A percentile compares a stretch with the other conserved stretches of the same genome.
phyloP scores from a whole-genome alignment of 495 filamentous ascomycete genomes.

The Podospora australis region DNA sequence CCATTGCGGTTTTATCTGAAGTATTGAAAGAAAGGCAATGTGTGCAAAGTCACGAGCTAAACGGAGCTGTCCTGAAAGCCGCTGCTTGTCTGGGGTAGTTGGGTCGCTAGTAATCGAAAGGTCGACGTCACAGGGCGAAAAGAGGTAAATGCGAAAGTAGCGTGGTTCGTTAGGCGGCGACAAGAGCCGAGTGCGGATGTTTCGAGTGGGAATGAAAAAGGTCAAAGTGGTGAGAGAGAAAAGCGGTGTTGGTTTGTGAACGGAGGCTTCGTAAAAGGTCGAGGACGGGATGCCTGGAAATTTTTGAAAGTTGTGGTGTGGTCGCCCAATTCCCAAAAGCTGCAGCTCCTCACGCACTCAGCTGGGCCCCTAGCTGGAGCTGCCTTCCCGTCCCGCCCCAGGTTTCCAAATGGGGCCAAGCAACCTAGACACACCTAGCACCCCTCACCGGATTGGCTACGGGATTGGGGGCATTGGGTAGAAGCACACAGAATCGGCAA shows the following conservation, averaged over 20 bases:
- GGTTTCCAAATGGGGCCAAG: constrained; percentile 14
- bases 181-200: background rate
- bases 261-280: background rate
- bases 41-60: too few species aligned
- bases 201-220: background rate
- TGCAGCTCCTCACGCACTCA: background rate
- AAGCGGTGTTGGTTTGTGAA: background rate
- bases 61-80: constrained; percentile 1
- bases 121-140: too few species aligned
- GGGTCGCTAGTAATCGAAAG: too few species aligned
- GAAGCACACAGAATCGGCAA: constrained; percentile 25
- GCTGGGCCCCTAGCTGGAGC: background rate
- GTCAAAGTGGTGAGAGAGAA: too few species aligned
- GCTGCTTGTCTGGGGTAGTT: too few species aligned
- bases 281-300: background rate
- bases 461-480: constrained; percentile 11
- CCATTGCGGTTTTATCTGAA: constrained; percentile 33
- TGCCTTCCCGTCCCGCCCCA: background rate
- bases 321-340: background rate
- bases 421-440: too few species aligned
- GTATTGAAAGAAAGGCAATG: too few species aligned
- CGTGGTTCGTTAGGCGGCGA: background rate
- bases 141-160: too few species aligned
- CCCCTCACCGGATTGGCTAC: constrained; percentile 16
- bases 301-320: constrained; percentile 3